Percentiles rank a stretch among this genome's conserved stretches.
phyloP scores from a whole-genome alignment of 192 early-diverging fungal genomes.

The Jimgerdemannia lactiflua region DNA sequence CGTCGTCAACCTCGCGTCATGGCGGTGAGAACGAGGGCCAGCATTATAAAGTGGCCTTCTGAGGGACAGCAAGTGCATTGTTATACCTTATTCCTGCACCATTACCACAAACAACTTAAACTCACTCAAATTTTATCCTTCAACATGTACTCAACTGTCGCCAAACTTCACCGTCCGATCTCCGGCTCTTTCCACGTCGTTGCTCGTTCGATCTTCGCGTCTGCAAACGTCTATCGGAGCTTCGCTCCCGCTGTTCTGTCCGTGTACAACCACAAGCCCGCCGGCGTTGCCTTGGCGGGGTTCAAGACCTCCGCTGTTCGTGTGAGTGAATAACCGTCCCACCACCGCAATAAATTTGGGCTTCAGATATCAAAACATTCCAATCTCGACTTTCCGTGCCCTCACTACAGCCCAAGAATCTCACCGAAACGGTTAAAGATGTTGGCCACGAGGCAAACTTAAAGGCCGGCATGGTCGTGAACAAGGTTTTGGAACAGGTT shows the following conservation, averaged over 20 bases:
- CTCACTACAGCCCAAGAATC: constrained; percentile 1
- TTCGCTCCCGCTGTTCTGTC: neutral
- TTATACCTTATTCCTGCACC: neutral
- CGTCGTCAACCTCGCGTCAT: no score
- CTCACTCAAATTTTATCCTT: neutral
- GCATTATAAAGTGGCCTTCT: neutral
- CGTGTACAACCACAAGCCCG: neutral
- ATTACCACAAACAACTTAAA: neutral
- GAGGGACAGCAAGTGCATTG: no score
- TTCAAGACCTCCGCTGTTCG: neutral
- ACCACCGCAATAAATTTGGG: neutral
- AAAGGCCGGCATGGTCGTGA: constrained; percentile 20
- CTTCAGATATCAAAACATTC: neutral
- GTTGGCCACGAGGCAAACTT: constrained; percentile 25
- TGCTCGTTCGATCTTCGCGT: neutral
- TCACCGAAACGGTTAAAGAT: constrained; percentile 19
- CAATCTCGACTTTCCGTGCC: neutral
- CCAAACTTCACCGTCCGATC: neutral
- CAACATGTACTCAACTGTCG: neutral
- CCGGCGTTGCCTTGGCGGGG: no score
- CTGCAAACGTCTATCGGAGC: neutral
- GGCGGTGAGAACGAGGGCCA: neutral
- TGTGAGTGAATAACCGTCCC: neutral
- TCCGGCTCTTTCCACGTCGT: neutral
- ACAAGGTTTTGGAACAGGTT: constrained; percentile 1